phyloP scores from a whole-genome alignment of 2,329 filamentous ascomycete genomes.

The Colletotrichum chlorophyti region DNA sequence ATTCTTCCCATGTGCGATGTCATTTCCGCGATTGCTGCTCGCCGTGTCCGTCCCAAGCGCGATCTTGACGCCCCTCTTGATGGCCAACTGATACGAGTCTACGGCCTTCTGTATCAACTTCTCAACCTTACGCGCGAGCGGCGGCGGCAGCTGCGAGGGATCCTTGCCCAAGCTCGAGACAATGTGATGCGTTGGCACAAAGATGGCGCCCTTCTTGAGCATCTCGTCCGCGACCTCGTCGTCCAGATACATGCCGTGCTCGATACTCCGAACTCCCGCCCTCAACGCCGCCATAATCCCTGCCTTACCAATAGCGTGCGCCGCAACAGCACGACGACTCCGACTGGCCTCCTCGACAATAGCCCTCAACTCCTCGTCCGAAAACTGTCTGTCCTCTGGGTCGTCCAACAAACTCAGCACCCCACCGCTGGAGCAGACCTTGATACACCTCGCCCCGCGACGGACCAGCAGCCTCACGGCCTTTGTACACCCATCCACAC shows the following conservation, averaged over 20 bases:
- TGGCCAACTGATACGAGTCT: constrained; percentile 44
- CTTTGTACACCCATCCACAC: constrained; percentile 50
- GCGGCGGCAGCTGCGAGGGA: constrained; percentile 39
- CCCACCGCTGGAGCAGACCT: constrained; percentile 52
- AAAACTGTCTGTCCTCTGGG: constrained; percentile 51
- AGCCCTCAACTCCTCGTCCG: constrained; percentile 47
- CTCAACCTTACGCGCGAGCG: constrained; percentile 45
- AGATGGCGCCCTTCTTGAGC: constrained; percentile 50
- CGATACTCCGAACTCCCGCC: constrained; percentile 53
- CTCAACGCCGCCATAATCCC: constrained; percentile 53
- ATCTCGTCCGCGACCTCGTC: constrained; percentile 51
- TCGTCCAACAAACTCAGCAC: constrained; percentile 50
- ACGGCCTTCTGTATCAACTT: constrained; percentile 41
- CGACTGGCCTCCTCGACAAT: constrained; percentile 52
- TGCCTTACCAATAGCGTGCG: constrained; percentile 52
- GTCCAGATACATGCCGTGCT: constrained; percentile 55
- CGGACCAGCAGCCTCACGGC: constrained; percentile 51
- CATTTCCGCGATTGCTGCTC: constrained; percentile 40
- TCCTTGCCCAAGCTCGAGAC: constrained; percentile 45
- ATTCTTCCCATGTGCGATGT: constrained; percentile 46
- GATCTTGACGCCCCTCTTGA: constrained; percentile 50
- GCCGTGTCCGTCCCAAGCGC: constrained; percentile 55
- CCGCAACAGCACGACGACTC: constrained; percentile 46
- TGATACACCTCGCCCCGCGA: constrained; percentile 55
- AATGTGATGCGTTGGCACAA: constrained; percentile 52